Percentiles rank a stretch among this genome's conserved stretches.
Conservation (phyloP, 306 rosid genomes). For the Rosa multiflora region DNA sequence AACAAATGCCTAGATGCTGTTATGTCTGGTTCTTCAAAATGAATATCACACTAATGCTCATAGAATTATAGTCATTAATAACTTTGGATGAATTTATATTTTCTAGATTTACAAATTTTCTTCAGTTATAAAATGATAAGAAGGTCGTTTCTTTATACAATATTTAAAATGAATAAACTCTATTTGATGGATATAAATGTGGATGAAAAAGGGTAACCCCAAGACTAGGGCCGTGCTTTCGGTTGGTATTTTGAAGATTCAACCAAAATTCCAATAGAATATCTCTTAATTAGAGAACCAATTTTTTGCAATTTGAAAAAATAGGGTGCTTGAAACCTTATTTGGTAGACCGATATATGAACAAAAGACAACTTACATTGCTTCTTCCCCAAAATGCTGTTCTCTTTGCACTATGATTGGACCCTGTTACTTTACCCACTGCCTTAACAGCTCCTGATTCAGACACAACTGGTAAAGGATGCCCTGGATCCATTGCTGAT, state of each 20-base stretch:
- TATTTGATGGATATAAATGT: background rate
- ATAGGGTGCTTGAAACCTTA: background rate
- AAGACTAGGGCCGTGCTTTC: background rate
- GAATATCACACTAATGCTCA: background rate
- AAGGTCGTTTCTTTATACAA: background rate
- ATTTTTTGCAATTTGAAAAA: background rate
- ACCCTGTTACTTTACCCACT: slow-evolving; percentile 55
- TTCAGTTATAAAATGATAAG: background rate
- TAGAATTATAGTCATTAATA: background rate
- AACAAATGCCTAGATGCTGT: background rate
- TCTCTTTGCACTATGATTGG: slow-evolving; percentile 60
- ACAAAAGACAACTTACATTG: slow-evolving; percentile 64
- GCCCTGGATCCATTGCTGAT: slow-evolving; percentile 74
- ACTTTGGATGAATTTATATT: background rate
- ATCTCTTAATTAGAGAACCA: background rate
- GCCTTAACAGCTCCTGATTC: slow-evolving; percentile 69
- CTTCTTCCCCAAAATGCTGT: slow-evolving; percentile 96
- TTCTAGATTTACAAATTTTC: background rate
- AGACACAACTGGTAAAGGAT: slow-evolving; percentile 44
- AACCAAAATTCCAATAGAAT: background rate
- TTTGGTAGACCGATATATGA: background rate
- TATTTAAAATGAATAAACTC: background rate
- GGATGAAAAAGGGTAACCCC: background rate
- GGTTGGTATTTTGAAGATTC: background rate
- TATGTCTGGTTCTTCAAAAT: background rate